Evolutionary conservation across 1,284 basidiomycete species (phyloP), one percentile per base, ranked within the genome.

Genomic region (Anthracocystis walkeri): DNA sequence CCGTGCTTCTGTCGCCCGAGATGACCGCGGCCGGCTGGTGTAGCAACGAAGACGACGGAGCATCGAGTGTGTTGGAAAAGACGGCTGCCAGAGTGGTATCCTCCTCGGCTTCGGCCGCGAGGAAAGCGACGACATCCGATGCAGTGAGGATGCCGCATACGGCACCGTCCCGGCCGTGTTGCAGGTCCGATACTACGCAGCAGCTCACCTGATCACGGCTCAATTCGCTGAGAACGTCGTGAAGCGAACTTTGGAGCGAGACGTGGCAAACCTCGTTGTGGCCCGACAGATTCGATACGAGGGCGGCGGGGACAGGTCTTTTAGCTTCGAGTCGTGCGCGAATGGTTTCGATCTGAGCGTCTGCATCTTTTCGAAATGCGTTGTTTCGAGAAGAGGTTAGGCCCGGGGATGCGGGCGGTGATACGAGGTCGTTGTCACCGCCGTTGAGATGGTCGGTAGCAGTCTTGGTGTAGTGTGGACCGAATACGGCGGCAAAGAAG

Each of bases 111-210:
- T 70, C 64, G 6, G 46, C 58, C 3, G 60, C 54, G 27, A 75
- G 56, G 53, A 70, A 70, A 6, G 64, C 65, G 12, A 70, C 58
- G 8, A 70, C 60, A 44, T 75, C 73, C 7, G 53, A 29, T 8
- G 64, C 58, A 16, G 67, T 75, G 38, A 75, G 23, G 41, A 70
- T 61, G 50, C 73, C 73, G 33, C 71, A 74, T 14, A 74, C 56
- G 14, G 63, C 53, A 18, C 66, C 66, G 21, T 65, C 64, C 3
- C 48, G 45, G 29, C 29, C 41, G 7, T 52, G 40, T 7, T 48
- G 20, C 14, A 50, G 33, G 41, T 67, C 64, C 1, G 60, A 64
- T 2, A 75, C 73, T 8, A 67, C 60, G 3, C 70, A 38, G 40
- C 67, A 71, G 49, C 31, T 52, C n/a, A 67, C 40, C 18, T 66